These are phyloP conservation scores for Colletotrichum higginsianum DNA, from an alignment of 2,329 filamentous ascomycete species.

Conservation along the genomic window DNA sequence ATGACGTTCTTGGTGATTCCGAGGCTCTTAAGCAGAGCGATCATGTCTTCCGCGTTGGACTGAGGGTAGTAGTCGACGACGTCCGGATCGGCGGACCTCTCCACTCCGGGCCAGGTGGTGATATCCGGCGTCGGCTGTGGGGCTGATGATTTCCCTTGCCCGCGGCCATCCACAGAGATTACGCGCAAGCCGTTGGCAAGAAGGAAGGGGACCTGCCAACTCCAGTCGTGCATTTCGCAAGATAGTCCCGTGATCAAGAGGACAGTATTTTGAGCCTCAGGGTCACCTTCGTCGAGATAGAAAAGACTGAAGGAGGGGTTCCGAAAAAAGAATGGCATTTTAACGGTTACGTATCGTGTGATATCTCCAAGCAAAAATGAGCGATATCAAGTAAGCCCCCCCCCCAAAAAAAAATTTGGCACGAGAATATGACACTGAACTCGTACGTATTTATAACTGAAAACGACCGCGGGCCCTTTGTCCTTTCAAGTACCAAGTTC, in stretches of 20 bases:
- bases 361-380: not conserved
- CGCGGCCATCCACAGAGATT: slow-evolving; percentile 26
- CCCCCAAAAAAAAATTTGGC: no score
- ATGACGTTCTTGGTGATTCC: no score
- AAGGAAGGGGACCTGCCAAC: slow-evolving; percentile 26
- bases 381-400: no score
- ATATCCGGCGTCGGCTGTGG: slow-evolving; percentile 12
- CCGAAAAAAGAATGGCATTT: slow-evolving; percentile 31
- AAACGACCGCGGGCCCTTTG: no score
- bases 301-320: slow-evolving; percentile 24
- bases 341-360: not conserved
- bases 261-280: not conserved
- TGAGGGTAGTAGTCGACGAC: slow-evolving; percentile 35
- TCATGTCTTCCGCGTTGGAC: slow-evolving; percentile 26
- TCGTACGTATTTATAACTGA: no score
- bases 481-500: no score
- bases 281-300: slow-evolving; percentile 30
- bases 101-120: slow-evolving; percentile 28
- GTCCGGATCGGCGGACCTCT: slow-evolving; percentile 19
- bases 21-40: no score
- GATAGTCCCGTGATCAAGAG: slow-evolving; percentile 28
- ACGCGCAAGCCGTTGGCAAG: slow-evolving; percentile 27
- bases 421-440: no score
- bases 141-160: slow-evolving; percentile 28
- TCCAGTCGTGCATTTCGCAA: slow-evolving; percentile 35